Conservation (phyloP, 202 grass and related monocot species). For the Hordeum pubiflorum region DNA sequence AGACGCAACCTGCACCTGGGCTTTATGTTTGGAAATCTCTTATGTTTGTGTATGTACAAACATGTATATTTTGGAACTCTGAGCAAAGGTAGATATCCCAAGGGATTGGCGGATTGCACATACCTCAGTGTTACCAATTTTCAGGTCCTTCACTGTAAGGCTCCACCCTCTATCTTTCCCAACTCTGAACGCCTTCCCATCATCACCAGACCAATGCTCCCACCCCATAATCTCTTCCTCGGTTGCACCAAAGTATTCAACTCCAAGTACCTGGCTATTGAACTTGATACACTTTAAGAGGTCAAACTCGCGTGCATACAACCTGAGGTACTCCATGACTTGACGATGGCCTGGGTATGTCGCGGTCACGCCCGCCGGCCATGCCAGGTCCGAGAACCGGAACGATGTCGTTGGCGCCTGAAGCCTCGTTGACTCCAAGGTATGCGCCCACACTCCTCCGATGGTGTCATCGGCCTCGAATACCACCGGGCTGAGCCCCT, state of each 20-base stretch:
- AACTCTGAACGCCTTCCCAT: slow-evolving; percentile 47
- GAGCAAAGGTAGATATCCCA: background rate
- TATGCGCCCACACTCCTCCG: slow-evolving; percentile 73
- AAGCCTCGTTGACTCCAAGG: slow-evolving; percentile 61
- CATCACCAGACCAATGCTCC: slow-evolving; percentile 62
- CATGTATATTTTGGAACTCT: background rate
- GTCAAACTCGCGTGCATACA: slow-evolving; percentile 49
- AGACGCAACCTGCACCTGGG: background rate
- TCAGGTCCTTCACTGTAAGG: slow-evolving; percentile 53
- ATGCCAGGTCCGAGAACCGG: slow-evolving; percentile 61
- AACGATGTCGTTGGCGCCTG: slow-evolving; percentile 49
- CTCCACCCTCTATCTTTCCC: slow-evolving; percentile 48
- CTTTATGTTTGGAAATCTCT: background rate
- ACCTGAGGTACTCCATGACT: slow-evolving; percentile 73
- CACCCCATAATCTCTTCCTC: slow-evolving; percentile 58
- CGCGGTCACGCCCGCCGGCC: slow-evolving; percentile 49
- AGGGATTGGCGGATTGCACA: background rate
- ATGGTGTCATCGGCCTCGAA: slow-evolving; percentile 51
- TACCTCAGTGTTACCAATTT: slow-evolving; percentile 40
- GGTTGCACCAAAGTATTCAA: slow-evolving; percentile 52
- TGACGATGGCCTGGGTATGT: slow-evolving; percentile 41
- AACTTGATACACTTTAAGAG: slow-evolving; percentile 68
- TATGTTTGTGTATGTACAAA: background rate
- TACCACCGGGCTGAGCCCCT: slow-evolving; percentile 55
- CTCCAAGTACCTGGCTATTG: slow-evolving; percentile 46